phyloP scores from a whole-genome alignment of 192 early-diverging fungal genomes.

The Coemansia sp. region DNA sequence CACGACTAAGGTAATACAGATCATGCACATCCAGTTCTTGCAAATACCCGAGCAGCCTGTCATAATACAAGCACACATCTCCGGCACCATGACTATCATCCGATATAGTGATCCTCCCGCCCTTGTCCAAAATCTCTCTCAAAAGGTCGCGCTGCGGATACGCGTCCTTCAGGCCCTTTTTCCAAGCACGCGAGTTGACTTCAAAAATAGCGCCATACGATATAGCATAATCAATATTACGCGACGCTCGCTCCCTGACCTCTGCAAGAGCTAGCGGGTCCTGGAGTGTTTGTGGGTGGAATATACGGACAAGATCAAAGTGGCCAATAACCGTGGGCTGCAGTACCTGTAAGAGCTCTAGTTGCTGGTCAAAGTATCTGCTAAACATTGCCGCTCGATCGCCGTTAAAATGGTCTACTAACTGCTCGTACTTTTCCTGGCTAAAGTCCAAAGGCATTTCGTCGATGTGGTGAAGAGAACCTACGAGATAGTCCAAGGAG shows the following conservation, averaged over 20 bases:
- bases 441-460: constrained; percentile 86
- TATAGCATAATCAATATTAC: constrained; percentile 84
- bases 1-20: constrained; percentile 52
- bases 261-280: constrained; percentile 37
- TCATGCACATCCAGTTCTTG: constrained; percentile 61
- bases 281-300: constrained; percentile 58
- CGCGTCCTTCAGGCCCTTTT: constrained; percentile 81
- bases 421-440: constrained; percentile 57
- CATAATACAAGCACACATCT: constrained; percentile 88
- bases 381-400: constrained; percentile 62
- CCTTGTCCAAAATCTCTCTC: constrained; percentile 63
- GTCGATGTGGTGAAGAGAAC: constrained; percentile 88
- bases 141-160: constrained; percentile 90
- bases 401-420: constrained; percentile 33
- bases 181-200: constrained; percentile 92
- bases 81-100: constrained; percentile 94
- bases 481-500: constrained; percentile 84
- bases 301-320: constrained; percentile 93
- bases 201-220: constrained; percentile 89
- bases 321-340: constrained; percentile 91
- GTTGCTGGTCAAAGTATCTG: constrained; percentile 90
- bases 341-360: constrained; percentile 67
- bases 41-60: constrained; percentile 71
- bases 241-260: constrained; percentile 59
- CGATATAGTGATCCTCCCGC: constrained; percentile 80